phyloP scores from a whole-genome alignment of 257 asterid species.

The Sherardia arvensis region DNA sequence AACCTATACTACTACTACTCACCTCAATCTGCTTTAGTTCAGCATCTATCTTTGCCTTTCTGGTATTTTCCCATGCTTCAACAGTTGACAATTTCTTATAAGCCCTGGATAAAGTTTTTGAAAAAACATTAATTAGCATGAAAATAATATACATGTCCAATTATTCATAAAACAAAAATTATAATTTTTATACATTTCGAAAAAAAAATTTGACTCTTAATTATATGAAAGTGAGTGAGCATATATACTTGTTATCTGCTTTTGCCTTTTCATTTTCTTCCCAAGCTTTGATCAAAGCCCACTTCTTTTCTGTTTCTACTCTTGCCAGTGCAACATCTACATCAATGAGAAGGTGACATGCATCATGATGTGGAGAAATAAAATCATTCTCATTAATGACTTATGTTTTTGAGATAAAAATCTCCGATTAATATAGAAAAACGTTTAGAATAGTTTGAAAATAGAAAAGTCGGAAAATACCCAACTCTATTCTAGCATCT shows the following conservation, averaged over 20 bases:
- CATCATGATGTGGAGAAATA: too few relatives aligned
- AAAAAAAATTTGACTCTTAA: neutral
- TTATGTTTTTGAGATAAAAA: too few relatives aligned
- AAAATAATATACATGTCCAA: too few relatives aligned
- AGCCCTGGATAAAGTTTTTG: conserved; percentile 27
- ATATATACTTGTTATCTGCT: conserved; percentile 50
- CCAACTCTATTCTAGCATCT: too few relatives aligned
- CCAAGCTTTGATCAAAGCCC: conserved; percentile 65
- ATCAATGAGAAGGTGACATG: neutral
- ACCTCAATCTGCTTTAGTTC: conserved; percentile 49
- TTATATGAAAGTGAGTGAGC: neutral
- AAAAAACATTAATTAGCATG: neutral
- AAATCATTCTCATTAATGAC: too few relatives aligned
- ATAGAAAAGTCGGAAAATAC: too few relatives aligned
- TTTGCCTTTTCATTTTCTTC: conserved; percentile 58
- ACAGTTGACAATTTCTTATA: conserved; percentile 31
- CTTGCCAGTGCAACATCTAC: conserved; percentile 34
- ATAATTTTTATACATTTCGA: too few relatives aligned
- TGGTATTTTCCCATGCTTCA: conserved; percentile 49
- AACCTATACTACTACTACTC: too few relatives aligned
- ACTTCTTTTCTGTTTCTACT: conserved; percentile 35
- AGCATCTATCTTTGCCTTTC: conserved; percentile 39
- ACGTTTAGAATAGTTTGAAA: too few relatives aligned
- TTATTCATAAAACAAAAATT: too few relatives aligned
- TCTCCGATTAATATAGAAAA: too few relatives aligned